These are phyloP conservation scores for Plasmodium fragile DNA, from an alignment of 169 alveolate species.

Conservation along the genomic window DNA sequence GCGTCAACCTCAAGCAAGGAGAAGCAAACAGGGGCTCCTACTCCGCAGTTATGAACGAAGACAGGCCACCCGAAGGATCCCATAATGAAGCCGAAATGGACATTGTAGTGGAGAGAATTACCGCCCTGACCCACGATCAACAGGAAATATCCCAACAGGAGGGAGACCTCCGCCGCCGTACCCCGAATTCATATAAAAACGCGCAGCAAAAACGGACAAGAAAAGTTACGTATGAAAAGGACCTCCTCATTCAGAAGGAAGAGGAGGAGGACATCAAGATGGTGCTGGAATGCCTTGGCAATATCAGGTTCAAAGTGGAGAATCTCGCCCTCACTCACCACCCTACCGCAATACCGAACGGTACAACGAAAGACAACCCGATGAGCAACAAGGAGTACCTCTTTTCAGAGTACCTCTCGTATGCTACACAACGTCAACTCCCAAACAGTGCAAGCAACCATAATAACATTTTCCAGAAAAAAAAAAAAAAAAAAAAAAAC, in stretches of 20 bases:
- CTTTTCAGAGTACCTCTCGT: not conserved
- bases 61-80: not conserved
- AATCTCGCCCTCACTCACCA: not conserved
- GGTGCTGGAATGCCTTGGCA: conserved; percentile 72
- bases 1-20: not conserved
- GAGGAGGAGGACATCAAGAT: conserved; percentile 72
- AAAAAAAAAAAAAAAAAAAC: conserved; percentile 17
- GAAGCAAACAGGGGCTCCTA: not conserved
- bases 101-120: not conserved
- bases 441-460: not conserved
- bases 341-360: not conserved
- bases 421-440: not conserved
- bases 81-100: not conserved
- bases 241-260: conserved; percentile 41
- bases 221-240: conserved; percentile 17
- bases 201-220: not conserved
- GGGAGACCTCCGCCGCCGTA: not conserved
- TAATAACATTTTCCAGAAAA: not conserved
- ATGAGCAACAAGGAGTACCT: not conserved
- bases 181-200: not conserved
- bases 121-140: not conserved
- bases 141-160: not conserved
- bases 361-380: not conserved
- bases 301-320: conserved; percentile 33
- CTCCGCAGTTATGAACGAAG: not conserved